Evolutionary conservation across 2,329 filamentous ascomycete species (phyloP).

Genomic region (Colletotrichum australisinense): DNA sequence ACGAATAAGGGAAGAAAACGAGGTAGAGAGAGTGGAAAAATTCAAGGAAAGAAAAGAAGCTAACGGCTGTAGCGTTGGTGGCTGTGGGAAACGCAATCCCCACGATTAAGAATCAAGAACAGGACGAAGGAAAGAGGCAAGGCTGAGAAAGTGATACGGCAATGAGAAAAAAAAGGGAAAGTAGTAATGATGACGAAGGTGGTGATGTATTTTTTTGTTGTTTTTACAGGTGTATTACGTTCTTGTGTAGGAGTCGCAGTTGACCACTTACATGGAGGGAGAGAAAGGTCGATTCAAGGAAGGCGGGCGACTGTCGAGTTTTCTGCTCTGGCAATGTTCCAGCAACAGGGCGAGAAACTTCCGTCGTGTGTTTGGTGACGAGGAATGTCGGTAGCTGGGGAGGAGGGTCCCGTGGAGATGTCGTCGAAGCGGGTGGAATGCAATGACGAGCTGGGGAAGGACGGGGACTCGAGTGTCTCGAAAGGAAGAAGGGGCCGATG

Average conservation of each 20-base stretch:
- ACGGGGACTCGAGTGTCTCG: constrained; percentile 19
- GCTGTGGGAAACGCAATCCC: background rate
- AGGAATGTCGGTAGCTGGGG: constrained; percentile 36
- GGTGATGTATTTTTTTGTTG: background rate
- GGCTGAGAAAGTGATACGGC: no score
- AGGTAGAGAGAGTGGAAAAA: background rate
- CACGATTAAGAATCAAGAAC: background rate
- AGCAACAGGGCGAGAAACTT: constrained; percentile 32
- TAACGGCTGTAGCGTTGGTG: background rate
- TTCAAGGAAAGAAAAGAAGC: constrained; percentile 1
- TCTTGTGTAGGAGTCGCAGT: constrained; percentile 3
- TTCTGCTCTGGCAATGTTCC: constrained; percentile 38
- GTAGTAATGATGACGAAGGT: constrained; percentile 5
- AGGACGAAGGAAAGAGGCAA: background rate
- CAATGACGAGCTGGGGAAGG: constrained; percentile 25
- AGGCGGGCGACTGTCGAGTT: constrained; percentile 25
- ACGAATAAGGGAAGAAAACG: background rate
- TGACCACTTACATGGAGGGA: constrained; percentile 35
- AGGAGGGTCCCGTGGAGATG: constrained; percentile 35
- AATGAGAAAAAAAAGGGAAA: background rate
- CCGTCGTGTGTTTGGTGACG: constrained; percentile 23
- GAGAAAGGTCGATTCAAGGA: constrained; percentile 13
- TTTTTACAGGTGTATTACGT: background rate
- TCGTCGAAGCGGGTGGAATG: constrained; percentile 32
- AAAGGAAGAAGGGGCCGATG: constrained; percentile 11